phyloP scores from a whole-genome alignment of 2,329 filamentous ascomycete species.

The Teratosphaeria viscida region DNA sequence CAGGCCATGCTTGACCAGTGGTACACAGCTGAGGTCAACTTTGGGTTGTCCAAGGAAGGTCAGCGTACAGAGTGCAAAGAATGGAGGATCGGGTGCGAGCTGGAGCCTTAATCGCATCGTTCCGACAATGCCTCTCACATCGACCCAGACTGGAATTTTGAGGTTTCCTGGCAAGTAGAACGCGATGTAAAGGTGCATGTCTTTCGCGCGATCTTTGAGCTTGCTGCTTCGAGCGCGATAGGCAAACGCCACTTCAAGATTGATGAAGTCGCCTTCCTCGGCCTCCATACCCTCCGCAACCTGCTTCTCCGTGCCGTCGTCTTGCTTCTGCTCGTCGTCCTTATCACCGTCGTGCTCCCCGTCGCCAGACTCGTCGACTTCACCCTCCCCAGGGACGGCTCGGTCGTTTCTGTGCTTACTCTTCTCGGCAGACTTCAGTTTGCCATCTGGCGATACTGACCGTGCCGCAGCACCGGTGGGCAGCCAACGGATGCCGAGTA shows the following conservation, averaged over 20 bases:
- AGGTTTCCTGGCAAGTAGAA: slow-evolving; percentile 55
- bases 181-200: slow-evolving; percentile 60
- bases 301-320: slow-evolving; percentile 18
- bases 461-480: slow-evolving; percentile 58
- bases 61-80: slow-evolving; percentile 63
- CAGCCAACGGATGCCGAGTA: slow-evolving; percentile 62
- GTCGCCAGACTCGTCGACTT: slow-evolving; percentile 27
- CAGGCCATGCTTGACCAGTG: slow-evolving; percentile 56
- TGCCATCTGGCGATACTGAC: slow-evolving; percentile 49
- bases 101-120: slow-evolving; percentile 60
- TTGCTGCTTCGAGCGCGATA: slow-evolving; percentile 55
- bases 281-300: slow-evolving; percentile 57
- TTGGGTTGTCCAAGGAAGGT: slow-evolving; percentile 68
- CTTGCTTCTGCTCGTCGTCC: slow-evolving; percentile 18
- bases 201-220: slow-evolving; percentile 54
- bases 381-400: slow-evolving; percentile 35
- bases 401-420: slow-evolving; percentile 39
- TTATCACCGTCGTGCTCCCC: slow-evolving; percentile 11
- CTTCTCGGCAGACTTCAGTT: slow-evolving; percentile 39
- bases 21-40: slow-evolving; percentile 59
- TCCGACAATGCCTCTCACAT: slow-evolving; percentile 61
- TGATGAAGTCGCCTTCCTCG: slow-evolving; percentile 69
- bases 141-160: slow-evolving; percentile 60
- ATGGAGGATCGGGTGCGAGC: slow-evolving; percentile 64
- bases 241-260: slow-evolving; percentile 64